Evolutionary conservation across 2,329 filamentous ascomycete genomes (phyloP), one percentile per base, ranked within the genome.

Genomic region (Alternaria rosae): DNA sequence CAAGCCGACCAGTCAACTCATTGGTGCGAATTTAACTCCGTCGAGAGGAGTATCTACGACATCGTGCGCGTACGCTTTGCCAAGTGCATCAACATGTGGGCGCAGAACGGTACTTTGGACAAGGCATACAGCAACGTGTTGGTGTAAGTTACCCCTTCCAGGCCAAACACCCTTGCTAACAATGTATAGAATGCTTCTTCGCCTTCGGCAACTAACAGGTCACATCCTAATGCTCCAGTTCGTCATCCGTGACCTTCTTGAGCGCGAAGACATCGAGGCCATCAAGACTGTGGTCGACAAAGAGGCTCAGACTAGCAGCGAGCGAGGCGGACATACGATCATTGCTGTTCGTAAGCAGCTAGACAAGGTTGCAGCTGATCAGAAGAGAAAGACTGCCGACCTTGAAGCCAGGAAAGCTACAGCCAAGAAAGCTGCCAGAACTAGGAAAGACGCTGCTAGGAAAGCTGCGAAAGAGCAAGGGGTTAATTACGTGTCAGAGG

Each of bases 1-100:
- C 73, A 76, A 13, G 82, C 87, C 0, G 76, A 76, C 8, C 79
- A 85, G 54, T 71, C 69, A 2, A 82, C 82, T 0, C 67, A 82
- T 5, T 74, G 70, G 63, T 76, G 86, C 1, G 68, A 84, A 0
- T 87, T 89, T 72, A 86, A 85, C 13, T 61, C 77, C 0, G 78
- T 86, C 1, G 87, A 89, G 70, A 77, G 80, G 2, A 76, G 79
- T 3, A 80, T 89, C 30, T 89, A 89, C 62, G 78, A 84, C 2
- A 84, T 86, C 48, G 83, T 89, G 2, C 76, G 76, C 5, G 61
- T 72, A 9, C 76, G 82, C 13, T 84, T 84, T 60, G 69, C 82
- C 10, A 59, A 73, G 13, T 71, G 78, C 32, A 81, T 86, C 72
- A 83, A 83, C 54, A 62, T 57, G 21, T 71, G 64, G 59, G 53